Conservation (phyloP, 345 rosid genomes). For the Bretschneidera sinensis region DNA sequence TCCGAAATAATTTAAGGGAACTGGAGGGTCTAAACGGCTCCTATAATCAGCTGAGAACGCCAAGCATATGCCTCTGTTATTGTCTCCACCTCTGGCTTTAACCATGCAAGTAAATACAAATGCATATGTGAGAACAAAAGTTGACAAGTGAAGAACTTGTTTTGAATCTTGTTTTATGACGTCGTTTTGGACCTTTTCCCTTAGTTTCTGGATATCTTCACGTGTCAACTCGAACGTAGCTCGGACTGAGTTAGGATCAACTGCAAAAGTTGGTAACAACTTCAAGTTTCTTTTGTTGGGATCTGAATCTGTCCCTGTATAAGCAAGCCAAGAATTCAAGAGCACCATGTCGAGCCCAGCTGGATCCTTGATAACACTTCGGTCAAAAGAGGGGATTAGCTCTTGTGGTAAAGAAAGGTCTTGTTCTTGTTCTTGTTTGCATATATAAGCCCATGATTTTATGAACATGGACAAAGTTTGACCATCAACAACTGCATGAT, state of each 20-base stretch:
- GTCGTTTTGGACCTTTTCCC: background rate
- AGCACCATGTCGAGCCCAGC: background rate
- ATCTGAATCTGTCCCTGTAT: background rate
- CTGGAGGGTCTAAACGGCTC: slow-evolving; percentile 12
- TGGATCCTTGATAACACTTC: slow-evolving; percentile 11
- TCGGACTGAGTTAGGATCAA: slow-evolving; percentile 6
- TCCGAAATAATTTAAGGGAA: slow-evolving; percentile 23
- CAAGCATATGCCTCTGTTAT: background rate
- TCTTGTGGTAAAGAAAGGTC: background rate
- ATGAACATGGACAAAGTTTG: slow-evolving; percentile 1
- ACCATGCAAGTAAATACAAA: slow-evolving; percentile 9
- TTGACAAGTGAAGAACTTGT: slow-evolving; percentile 15
- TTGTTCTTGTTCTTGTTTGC: slow-evolving; percentile 1
- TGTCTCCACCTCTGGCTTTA: slow-evolving; percentile 6
- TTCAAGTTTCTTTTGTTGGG: slow-evolving; percentile 12
- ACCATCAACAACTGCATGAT: slow-evolving; percentile 17
- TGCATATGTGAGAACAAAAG: slow-evolving; percentile 16
- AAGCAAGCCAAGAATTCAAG: background rate
- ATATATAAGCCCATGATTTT: slow-evolving; percentile 21
- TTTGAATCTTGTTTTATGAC: background rate
- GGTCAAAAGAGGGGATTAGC: slow-evolving; percentile 14
- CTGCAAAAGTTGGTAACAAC: background rate
- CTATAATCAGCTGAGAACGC: slow-evolving; percentile 12
- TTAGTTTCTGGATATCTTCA: slow-evolving; percentile 12
- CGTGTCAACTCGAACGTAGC: slow-evolving; percentile 11